Base-by-base conservation (phyloP, 208 protist genomes). In the Angomonas desouzai region DNA sequence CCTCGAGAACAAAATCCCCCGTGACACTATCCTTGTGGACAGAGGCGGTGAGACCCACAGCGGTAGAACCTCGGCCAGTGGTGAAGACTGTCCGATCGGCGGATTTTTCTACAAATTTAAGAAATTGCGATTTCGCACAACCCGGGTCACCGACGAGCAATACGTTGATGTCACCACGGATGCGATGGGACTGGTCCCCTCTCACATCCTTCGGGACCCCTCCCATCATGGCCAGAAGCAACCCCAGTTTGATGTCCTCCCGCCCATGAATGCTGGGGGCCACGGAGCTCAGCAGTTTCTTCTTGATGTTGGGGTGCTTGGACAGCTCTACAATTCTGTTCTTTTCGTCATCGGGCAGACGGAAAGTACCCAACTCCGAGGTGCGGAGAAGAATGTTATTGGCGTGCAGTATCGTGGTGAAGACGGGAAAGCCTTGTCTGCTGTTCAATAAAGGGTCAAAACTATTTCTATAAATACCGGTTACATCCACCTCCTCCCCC, bases 151-250 rank as follows among this genome's bases (percentile, higher is more conserved):
- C 99, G 49, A 99, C 87, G 34, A 99, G 70, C 7, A 99, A 85
- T 6, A 99, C 94, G 86, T 99, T 99, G 65, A 99, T 99, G 79
- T 99, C 99, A 43, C 99, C 99, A 79, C 99, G 94, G 70, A 99
- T 97, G 57, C 93, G 83, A 72, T 99, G 97, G 1, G 87, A 92
- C 81, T 96, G 90, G 57, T 98, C 96, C 22, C 81, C 90, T 51
- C 89, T 84, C 47, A 93, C 87, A 72, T 96, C 89, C 70, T 97
- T 97, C 3, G 88, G 86, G 38, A 97, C 84, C 32, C 98, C 98
- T 53, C 98, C 98, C 72, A 99, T 97, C 70, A 99, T 91, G 18
- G 97, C 82, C 9, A 99, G 85, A 29, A 98, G 96, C 40, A 99
- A 43, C 4, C 96, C 98, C 7, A 90, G 93, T 75, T 99, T 99